Conservation (phyloP, 1,284 basidiomycete species). For the Apiotrichum siamense region DNA sequence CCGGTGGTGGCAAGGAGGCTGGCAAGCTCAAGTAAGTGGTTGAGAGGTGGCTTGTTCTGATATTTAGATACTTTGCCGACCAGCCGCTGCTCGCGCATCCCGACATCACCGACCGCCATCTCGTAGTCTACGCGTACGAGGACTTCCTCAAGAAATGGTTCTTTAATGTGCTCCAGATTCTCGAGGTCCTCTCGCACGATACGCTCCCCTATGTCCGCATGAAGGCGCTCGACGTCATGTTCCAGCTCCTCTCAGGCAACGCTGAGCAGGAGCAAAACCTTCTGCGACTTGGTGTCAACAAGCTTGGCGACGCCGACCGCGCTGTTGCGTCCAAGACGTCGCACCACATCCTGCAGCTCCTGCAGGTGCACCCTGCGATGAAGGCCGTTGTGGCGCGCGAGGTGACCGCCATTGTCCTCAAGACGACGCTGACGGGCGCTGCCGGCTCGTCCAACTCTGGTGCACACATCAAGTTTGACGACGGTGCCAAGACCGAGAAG, state of each 20-base stretch:
- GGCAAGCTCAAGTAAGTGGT: constrained; percentile 71
- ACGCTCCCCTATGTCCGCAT: constrained; percentile 81
- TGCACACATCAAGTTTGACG: constrained; percentile 47
- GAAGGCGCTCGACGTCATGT: constrained; percentile 68
- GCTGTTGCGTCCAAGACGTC: constrained; percentile 84
- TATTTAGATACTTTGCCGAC: constrained; percentile 78
- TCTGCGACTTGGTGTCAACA: constrained; percentile 86
- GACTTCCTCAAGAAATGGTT: constrained; percentile 98
- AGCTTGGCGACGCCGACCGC: constrained; percentile 87
- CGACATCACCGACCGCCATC: constrained; percentile 63
- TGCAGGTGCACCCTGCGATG: constrained; percentile 91
- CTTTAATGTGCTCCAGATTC: constrained; percentile 81
- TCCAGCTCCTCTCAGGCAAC: constrained; percentile 75
- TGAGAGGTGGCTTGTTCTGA: neutral
- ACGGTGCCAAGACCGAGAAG: constrained; percentile 34
- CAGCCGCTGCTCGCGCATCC: constrained; percentile 67
- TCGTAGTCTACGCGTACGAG: constrained; percentile 86
- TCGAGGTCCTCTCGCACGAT: constrained; percentile 87
- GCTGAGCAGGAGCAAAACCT: constrained; percentile 98
- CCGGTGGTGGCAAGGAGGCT: constrained; percentile 67
- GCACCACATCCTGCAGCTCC: constrained; percentile 78
- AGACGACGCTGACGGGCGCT: constrained; percentile 52
- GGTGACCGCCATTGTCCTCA: constrained; percentile 71
- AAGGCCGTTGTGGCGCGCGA: constrained; percentile 85
- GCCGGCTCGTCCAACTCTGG: constrained; percentile 40